Percentiles rank a stretch among this genome's conserved stretches.
Conservation (phyloP, 768 basidiomycete species). For the Suillus cothurnatus region DNA sequence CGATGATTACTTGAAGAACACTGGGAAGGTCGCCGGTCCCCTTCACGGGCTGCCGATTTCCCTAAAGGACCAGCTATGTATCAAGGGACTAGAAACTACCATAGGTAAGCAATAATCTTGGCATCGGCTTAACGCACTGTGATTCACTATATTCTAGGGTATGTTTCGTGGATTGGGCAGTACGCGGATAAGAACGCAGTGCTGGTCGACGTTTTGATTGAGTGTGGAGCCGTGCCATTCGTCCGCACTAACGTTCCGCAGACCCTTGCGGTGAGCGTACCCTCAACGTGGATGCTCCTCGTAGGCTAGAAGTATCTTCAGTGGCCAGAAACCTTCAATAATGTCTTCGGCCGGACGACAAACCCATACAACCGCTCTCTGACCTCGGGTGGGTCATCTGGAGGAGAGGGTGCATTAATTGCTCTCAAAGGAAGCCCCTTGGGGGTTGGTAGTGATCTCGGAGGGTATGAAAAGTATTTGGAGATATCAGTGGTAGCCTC, state of each 20-base stretch:
- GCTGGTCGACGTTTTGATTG: slow-evolving; percentile 65
- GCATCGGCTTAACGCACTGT: neutral
- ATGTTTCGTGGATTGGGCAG: slow-evolving; percentile 71
- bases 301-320: slow-evolving; percentile 25
- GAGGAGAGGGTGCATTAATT: slow-evolving; percentile 83
- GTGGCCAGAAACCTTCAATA: slow-evolving; percentile 81
- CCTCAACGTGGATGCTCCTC: neutral
- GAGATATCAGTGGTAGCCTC: neutral
- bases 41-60: slow-evolving; percentile 77
- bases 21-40: slow-evolving; percentile 67
- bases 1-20: slow-evolving; percentile 60
- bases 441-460: slow-evolving; percentile 81
- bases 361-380: slow-evolving; percentile 76
- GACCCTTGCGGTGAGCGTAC: slow-evolving; percentile 60
- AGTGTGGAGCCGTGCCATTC: slow-evolving; percentile 69
- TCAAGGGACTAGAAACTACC: slow-evolving; percentile 69
- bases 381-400: slow-evolving; percentile 80
- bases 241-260: slow-evolving; percentile 80
- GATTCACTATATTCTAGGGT: slow-evolving; percentile 44
- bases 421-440: slow-evolving; percentile 46
- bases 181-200: slow-evolving; percentile 59
- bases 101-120: slow-evolving; percentile 46
- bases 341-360: slow-evolving; percentile 75
- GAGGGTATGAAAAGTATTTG: slow-evolving; percentile 48
- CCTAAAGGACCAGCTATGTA: slow-evolving; percentile 71